A percentile compares a stretch with the other conserved stretches of the same genome.
These are phyloP conservation scores for Boletus reticuloceps DNA, from an alignment of 768 basidiomycete genomes.

Conservation along the genomic window DNA sequence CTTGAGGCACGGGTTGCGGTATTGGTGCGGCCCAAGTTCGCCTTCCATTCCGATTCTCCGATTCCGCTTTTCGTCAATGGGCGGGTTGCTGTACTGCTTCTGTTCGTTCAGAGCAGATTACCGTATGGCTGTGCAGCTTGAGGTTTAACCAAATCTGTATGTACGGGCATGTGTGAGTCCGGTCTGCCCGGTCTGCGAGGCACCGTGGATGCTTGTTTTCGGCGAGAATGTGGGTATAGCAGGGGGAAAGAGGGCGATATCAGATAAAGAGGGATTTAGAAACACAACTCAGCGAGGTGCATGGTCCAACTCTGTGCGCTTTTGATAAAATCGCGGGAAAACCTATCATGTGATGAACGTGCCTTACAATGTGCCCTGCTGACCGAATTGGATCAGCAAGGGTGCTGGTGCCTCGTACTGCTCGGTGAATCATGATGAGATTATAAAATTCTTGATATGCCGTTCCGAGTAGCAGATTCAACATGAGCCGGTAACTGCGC, in stretches of 20 bases:
- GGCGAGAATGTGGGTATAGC: slow-evolving; percentile 1
- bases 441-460: background rate
- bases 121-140: background rate
- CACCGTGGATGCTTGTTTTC: slow-evolving; percentile 1
- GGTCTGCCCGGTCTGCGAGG: background rate
- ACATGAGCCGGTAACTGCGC: background rate
- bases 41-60: slow-evolving; percentile 1
- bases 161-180: background rate
- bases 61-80: slow-evolving; percentile 12
- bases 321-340: too few relatives aligned
- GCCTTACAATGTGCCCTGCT: background rate
- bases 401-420: background rate
- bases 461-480: background rate
- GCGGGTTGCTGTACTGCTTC: background rate
- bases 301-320: background rate
- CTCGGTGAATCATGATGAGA: background rate
- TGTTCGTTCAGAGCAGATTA: background rate
- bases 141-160: background rate
- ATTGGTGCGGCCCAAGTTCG: slow-evolving; percentile 4
- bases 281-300: too few relatives aligned
- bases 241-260: background rate
- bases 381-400: background rate
- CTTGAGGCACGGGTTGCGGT: background rate
- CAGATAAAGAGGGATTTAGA: background rate
- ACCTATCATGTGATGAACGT: background rate